Base-by-base conservation (phyloP, 129 eudicot genomes). In the Tagetes erecta region DNA sequence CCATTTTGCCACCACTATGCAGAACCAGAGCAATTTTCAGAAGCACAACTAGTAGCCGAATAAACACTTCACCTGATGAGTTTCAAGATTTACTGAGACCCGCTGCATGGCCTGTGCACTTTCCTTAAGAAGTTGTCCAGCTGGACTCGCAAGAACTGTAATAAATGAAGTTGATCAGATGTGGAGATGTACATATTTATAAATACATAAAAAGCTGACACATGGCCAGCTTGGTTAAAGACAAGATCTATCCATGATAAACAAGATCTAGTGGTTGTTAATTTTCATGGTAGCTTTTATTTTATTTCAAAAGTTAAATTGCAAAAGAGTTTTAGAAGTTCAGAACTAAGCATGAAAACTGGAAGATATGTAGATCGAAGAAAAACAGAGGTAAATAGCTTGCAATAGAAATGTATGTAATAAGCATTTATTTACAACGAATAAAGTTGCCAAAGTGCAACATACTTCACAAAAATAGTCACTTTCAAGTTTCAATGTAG, bases 61-160 rank as follows among this genome's bases (percentile, higher is more conserved):
- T 31, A 42, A 11, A 50, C 44, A 35, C 63, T 56, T 80, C 46
- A 92, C 98, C 96, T 89, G 94, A 77, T 69, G 78, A 36, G 91
- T 39, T 9, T 80, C 85, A 70, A 89, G 78, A 83, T 89, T 92
- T 68, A 92, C 83, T 63, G 90, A 82, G 62, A 92, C 83, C 80
- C 82, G 90, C 64, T 84, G 75, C 9, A 92, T 83, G 64, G 85
- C 80, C 78, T 76, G 87, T 52, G 86, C 84, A 71, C 80, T 92
- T 81, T 89, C 90, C 83, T 80, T 80, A 74, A 92, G 86, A 73
- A 92, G 87, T 39, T 87, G 88, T 59, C 87, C 82, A n/a, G 84
- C 87, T 56, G 78, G 80, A 73, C 90, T 83, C 47, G 59, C 84
- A 47, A 84, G 81, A 64, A 79, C 94, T 80, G 86, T 38, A 72